phyloP scores from a whole-genome alignment of 2,329 filamentous ascomycete species.

The Neofusicoccum umdonicola region DNA sequence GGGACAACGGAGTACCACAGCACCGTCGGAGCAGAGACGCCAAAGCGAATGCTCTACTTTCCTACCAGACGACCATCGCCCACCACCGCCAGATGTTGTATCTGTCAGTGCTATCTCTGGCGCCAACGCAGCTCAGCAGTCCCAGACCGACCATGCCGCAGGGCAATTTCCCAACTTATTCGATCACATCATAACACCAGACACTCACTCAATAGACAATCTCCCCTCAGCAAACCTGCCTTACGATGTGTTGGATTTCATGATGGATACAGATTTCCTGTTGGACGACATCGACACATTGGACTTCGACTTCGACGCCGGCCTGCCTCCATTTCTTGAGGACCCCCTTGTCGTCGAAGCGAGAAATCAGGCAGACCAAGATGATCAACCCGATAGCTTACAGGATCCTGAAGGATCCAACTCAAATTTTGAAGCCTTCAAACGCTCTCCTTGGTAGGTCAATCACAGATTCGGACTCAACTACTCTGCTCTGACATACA shows the following conservation, averaged over 20 bases:
- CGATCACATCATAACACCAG: neutral
- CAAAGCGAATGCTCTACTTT: neutral
- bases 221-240: constrained; percentile 21
- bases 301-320: constrained; percentile 19
- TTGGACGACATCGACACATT: constrained; percentile 20
- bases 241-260: constrained; percentile 16
- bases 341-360: neutral
- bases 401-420: neutral
- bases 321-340: neutral
- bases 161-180: neutral
- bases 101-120: too few relatives aligned
- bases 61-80: neutral
- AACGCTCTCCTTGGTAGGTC: neutral
- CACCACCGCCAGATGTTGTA: neutral
- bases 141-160: neutral
- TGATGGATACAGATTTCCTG: constrained; percentile 20
- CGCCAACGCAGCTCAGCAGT: neutral
- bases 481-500: constrained; percentile 17
- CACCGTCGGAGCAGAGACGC: neutral
- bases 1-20: neutral
- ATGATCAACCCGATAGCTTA: neutral
- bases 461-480: neutral
- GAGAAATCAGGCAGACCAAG: neutral
- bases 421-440: neutral
- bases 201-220: neutral